Percentiles rank a stretch among this genome's conserved stretches.
These are phyloP conservation scores for Heliocybe sulcata DNA, from an alignment of 1,284 basidiomycete genomes.

Conservation along the genomic window DNA sequence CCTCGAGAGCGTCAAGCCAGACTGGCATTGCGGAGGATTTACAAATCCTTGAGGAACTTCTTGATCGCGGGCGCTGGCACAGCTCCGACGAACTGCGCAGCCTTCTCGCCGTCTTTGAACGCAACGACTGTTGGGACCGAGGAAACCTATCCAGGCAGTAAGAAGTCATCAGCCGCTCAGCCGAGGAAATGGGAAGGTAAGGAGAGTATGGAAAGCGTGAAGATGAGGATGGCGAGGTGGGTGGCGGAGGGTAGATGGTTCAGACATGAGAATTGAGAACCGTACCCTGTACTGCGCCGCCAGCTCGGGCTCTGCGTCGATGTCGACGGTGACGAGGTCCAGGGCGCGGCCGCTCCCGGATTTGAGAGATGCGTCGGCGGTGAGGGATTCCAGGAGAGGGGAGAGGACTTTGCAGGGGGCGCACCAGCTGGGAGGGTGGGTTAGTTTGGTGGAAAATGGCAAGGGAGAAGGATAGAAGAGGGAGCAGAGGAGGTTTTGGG, in stretches of 20 bases:
- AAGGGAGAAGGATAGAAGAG: too few species aligned
- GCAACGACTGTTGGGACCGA: constrained; percentile 68
- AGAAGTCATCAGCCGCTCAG: too few species aligned
- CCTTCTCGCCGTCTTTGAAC: constrained; percentile 50
- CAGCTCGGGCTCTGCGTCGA: constrained; percentile 46
- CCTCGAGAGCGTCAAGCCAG: too few species aligned
- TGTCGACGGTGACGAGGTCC: constrained; percentile 65
- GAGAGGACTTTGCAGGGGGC: constrained; percentile 62
- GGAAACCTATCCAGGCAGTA: too few species aligned
- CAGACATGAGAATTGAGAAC: too few species aligned
- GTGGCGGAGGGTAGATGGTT: too few species aligned
- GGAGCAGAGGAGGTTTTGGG: too few species aligned
- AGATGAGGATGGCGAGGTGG: too few species aligned
- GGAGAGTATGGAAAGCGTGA: too few species aligned
- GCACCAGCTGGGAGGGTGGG: constrained; percentile 54
- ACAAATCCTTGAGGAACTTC: constrained; percentile 41
- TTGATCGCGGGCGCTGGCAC: constrained; percentile 39
- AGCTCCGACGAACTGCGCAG: constrained; percentile 56
- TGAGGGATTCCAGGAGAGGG: constrained; percentile 52
- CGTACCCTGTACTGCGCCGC: constrained; percentile 42
- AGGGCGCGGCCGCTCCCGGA: constrained; percentile 48
- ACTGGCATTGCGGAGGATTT: too few species aligned
- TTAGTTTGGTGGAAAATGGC: not conserved
- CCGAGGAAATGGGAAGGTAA: too few species aligned
- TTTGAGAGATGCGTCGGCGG: constrained; percentile 32